Percentiles rank a stretch among this genome's conserved stretches.
Evolutionary conservation across 106 monocot genomes (phyloP).

Genomic region (Allium cepa): DNA sequence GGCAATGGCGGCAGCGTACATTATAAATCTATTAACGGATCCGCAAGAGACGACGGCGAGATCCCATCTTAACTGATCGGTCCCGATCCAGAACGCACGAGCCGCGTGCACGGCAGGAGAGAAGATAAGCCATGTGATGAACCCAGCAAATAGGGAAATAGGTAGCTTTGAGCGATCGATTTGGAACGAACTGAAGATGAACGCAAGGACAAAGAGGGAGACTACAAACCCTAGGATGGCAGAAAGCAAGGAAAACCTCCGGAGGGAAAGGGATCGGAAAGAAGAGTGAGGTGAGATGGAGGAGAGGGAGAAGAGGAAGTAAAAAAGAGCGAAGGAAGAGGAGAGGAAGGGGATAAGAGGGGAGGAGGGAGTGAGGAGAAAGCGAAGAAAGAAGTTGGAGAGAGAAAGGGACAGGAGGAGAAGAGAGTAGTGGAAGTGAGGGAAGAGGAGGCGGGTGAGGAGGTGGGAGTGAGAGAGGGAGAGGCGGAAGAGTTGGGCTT

Average conservation of each 20-base stretch:
- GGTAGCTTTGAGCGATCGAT: slow-evolving; percentile 1
- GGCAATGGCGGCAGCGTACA: slow-evolving; percentile 26
- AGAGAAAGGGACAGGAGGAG: slow-evolving; percentile 21
- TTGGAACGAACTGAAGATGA: not conserved
- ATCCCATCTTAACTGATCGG: slow-evolving; percentile 75
- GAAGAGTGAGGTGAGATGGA: slow-evolving; percentile 17
- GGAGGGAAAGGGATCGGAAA: not conserved
- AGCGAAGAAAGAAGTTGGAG: slow-evolving; percentile 20
- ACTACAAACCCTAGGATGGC: not conserved
- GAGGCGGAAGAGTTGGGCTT: slow-evolving; percentile 53
- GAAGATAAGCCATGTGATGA: slow-evolving; percentile 28
- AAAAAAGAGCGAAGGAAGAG: slow-evolving; percentile 9
- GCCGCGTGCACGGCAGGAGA: slow-evolving; percentile 47
- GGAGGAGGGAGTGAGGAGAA: slow-evolving; percentile 7
- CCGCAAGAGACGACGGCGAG: slow-evolving; percentile 56
- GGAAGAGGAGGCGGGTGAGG: slow-evolving; percentile 33
- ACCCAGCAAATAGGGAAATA: slow-evolving; percentile 18
- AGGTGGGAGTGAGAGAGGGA: slow-evolving; percentile 41
- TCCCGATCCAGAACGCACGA: slow-evolving; percentile 76
- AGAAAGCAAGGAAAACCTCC: not conserved
- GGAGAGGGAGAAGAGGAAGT: slow-evolving; percentile 22
- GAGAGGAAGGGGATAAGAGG: slow-evolving; percentile 9
- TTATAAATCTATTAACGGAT: slow-evolving; percentile 13
- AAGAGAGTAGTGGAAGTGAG: slow-evolving; percentile 26
- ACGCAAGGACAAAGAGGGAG: not conserved